Conservation (phyloP, 495 filamentous ascomycete species). For the Aspergillus leporis region DNA sequence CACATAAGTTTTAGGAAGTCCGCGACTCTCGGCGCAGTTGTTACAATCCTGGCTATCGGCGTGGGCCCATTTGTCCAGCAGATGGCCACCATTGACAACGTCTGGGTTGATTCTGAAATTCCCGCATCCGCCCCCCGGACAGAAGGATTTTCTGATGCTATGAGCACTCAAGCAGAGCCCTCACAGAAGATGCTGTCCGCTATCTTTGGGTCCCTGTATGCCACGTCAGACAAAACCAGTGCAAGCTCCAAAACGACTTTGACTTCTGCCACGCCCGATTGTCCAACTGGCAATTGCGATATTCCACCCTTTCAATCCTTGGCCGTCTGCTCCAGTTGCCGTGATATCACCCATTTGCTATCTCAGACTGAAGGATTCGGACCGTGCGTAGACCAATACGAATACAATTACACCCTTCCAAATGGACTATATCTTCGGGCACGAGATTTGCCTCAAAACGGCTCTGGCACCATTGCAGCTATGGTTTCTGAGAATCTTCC, state of each 20-base stretch:
- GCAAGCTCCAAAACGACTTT: neutral
- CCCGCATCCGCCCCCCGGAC: neutral
- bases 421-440: neutral
- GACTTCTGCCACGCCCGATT: neutral
- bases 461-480: neutral
- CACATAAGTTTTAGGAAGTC: neutral
- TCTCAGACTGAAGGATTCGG: too few species aligned
- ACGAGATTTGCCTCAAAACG: neutral
- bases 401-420: neutral
- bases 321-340: slow-evolving; percentile 1
- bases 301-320: neutral
- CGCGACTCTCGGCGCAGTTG: neutral
- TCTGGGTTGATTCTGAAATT: neutral
- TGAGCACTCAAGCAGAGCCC: too few species aligned
- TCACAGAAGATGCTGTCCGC: too few species aligned
- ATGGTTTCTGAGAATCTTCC: too few species aligned
- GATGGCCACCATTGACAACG: neutral
- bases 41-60: neutral
- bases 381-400: too few species aligned
- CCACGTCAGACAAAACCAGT: neutral
- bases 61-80: slow-evolving; percentile 6
- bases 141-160: neutral
- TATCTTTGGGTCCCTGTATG: neutral
- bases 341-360: slow-evolving; percentile 1
- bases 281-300: slow-evolving; percentile 2